phyloP scores from a whole-genome alignment of 2,329 filamentous ascomycete species.

The Fusarium sarcochroum region DNA sequence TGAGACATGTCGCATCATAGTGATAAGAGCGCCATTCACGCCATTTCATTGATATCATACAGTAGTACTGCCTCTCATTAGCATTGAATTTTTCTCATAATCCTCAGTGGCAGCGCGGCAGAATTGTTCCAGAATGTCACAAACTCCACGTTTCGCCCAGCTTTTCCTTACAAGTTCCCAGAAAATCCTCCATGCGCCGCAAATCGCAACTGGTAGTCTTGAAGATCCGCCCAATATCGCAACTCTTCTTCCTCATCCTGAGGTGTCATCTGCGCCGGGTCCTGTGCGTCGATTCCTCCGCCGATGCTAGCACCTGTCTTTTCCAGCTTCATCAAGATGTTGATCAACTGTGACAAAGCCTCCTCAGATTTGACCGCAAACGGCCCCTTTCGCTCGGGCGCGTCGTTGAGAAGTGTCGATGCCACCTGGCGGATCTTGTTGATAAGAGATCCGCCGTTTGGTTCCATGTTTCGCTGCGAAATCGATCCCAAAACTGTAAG shows the following conservation, averaged over 20 bases:
- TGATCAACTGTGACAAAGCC: constrained; percentile 79
- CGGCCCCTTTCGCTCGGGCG: constrained; percentile 64
- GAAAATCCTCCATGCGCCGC: constrained; percentile 73
- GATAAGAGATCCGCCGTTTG: constrained; percentile 75
- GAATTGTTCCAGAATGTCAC: not conserved
- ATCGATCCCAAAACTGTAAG: constrained; percentile 82
- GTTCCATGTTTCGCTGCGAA: constrained; percentile 87
- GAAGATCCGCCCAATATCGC: constrained; percentile 81
- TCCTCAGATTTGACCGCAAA: constrained; percentile 74
- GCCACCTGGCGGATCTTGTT: constrained; percentile 89
- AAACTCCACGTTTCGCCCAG: not conserved
- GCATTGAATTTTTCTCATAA: not conserved
- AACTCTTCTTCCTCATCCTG: constrained; percentile 83
- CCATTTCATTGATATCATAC: constrained; percentile 20
- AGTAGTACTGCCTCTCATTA: not conserved
- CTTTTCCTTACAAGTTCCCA: constrained; percentile 41
- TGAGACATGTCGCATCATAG: constrained; percentile 1
- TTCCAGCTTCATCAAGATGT: constrained; percentile 81
- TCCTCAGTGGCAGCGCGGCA: not conserved
- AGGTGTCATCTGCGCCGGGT: constrained; percentile 58
- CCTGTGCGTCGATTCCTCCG: constrained; percentile 50
- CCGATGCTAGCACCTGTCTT: constrained; percentile 63
- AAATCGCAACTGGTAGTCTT: constrained; percentile 83
- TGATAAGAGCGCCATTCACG: not conserved
- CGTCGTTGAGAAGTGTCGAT: constrained; percentile 78